A percentile compares a stretch with the other conserved stretches of the same genome.
phyloP scores from a whole-genome alignment of 768 basidiomycete genomes.

The Mycena pura region DNA sequence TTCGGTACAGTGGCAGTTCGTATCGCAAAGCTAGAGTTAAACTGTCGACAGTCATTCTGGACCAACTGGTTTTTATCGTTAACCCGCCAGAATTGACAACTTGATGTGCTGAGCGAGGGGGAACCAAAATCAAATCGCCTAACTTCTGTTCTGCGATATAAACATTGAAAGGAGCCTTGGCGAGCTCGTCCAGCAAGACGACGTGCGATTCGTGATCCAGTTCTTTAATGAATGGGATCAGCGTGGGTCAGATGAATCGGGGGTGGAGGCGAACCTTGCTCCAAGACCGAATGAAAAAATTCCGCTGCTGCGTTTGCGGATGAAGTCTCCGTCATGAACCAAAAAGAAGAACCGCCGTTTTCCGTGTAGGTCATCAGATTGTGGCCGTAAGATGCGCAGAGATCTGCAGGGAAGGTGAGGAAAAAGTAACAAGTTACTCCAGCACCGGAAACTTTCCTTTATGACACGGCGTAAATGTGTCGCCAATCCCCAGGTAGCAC shows the following conservation, averaged over 20 bases:
- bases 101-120: conserved; percentile 83
- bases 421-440: neutral
- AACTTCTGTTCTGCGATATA: conserved; percentile 76
- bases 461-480: conserved; percentile 85
- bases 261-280: conserved; percentile 38
- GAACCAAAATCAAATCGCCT: conserved; percentile 83
- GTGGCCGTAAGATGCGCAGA: conserved; percentile 84
- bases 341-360: conserved; percentile 73
- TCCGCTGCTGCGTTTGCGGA: conserved; percentile 58
- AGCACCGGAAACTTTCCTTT: conserved; percentile 48
- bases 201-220: conserved; percentile 79
- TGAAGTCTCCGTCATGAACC: conserved; percentile 83
- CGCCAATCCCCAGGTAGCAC: conserved; percentile 84
- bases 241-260: neutral
- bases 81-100: conserved; percentile 83
- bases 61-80: conserved; percentile 87
- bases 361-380: conserved; percentile 89
- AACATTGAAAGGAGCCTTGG: conserved; percentile 68
- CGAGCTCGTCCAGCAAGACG: conserved; percentile 66
- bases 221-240: conserved; percentile 38
- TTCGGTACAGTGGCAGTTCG: conserved; percentile 80
- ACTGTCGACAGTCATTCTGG: conserved; percentile 77
- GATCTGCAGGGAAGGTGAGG: conserved; percentile 38
- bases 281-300: conserved; percentile 62
- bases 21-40: conserved; percentile 66